Evolutionary conservation across 495 filamentous ascomycete species (phyloP).

Genomic region (Xylaria venustula): DNA sequence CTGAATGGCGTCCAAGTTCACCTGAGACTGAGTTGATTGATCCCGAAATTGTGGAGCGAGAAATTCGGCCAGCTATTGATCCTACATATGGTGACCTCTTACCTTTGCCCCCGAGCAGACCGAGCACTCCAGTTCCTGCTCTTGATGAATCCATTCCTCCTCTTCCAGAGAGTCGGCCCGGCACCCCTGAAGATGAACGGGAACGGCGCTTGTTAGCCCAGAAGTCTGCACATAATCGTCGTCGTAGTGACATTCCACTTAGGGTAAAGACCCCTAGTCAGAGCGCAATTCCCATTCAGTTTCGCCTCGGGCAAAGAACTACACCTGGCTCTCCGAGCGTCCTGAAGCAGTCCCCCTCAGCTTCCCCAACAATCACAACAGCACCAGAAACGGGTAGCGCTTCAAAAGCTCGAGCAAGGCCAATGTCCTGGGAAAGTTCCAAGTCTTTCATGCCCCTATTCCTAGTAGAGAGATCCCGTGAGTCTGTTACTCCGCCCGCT

Average conservation of each 20-base stretch:
- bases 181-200: conserved; percentile 42
- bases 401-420: conserved; percentile 35
- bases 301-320: conserved; percentile 44
- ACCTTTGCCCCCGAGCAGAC: conserved; percentile 52
- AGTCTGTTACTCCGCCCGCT: conserved; percentile 11
- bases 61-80: conserved; percentile 56
- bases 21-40: conserved; percentile 41
- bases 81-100: conserved; percentile 55
- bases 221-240: conserved; percentile 34
- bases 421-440: conserved; percentile 50
- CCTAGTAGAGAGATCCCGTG: conserved; percentile 39
- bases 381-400: conserved; percentile 28
- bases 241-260: conserved; percentile 36
- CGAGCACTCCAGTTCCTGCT: conserved; percentile 40
- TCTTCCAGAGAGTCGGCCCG: conserved; percentile 53
- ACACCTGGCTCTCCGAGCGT: conserved; percentile 41
- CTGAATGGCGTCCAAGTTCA: conserved; percentile 21
- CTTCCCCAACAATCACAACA: conserved; percentile 33
- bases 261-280: conserved; percentile 45
- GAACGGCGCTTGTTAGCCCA: conserved; percentile 21
- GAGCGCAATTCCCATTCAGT: conserved; percentile 51
- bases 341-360: conserved; percentile 35
- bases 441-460: conserved; percentile 52
- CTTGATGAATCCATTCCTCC: conserved; percentile 38
- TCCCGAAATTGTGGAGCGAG: conserved; percentile 49